phyloP scores from a whole-genome alignment of 331 rosid genomes.

The Stylosanthes scabra region DNA sequence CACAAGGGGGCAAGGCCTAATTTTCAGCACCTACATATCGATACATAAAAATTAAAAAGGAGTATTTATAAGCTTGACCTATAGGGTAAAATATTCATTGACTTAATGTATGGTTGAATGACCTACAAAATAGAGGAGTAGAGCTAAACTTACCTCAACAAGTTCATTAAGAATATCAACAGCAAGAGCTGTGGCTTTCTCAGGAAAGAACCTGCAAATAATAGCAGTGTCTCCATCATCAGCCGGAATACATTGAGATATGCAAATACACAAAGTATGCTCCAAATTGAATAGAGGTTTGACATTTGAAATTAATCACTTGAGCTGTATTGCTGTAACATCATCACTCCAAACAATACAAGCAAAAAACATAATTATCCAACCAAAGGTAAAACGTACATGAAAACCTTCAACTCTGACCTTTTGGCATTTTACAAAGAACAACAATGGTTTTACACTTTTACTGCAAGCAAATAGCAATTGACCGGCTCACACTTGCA shows the following conservation, averaged over 20 bases:
- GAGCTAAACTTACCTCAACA: slow-evolving; percentile 63
- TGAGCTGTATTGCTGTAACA: neutral
- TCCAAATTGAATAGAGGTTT: neutral
- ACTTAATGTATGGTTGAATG: neutral
- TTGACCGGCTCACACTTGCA: slow-evolving; percentile 3
- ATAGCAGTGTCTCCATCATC: slow-evolving; percentile 20
- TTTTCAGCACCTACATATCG: slow-evolving; percentile 71
- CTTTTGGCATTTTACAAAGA: neutral
- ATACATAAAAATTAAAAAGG: slow-evolving; percentile 25
- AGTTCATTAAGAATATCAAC: slow-evolving; percentile 75
- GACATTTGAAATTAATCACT: slow-evolving; percentile 8
- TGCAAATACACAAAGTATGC: slow-evolving; percentile 24
- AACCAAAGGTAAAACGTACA: slow-evolving; percentile 15
- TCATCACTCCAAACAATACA: neutral
- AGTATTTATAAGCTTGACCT: slow-evolving; percentile 32
- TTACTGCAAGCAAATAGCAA: neutral
- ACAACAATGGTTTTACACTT: neutral
- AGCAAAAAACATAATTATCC: neutral
- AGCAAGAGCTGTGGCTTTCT: slow-evolving; percentile 75
- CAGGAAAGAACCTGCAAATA: slow-evolving; percentile 87
- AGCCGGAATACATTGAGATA: slow-evolving; percentile 8
- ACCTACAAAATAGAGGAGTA: slow-evolving; percentile 28
- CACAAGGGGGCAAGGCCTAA: slow-evolving; percentile 81
- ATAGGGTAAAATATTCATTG: slow-evolving; percentile 12
- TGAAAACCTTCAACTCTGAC: slow-evolving; percentile 16